Evolutionary conservation across 2,329 filamentous ascomycete species (phyloP).

Genomic region (Aspergillus sp.): DNA sequence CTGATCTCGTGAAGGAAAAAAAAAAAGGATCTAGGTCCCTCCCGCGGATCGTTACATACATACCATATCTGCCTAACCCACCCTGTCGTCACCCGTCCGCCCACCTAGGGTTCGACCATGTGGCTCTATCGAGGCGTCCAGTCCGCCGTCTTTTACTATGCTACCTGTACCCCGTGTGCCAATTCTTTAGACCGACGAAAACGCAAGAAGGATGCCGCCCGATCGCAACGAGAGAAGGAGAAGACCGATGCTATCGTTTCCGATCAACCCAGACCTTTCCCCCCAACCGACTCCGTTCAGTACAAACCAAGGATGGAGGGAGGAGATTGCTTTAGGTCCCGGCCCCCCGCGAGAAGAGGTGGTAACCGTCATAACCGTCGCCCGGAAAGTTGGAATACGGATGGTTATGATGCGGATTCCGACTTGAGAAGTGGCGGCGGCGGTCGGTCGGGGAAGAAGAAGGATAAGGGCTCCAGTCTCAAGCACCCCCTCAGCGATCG

Average conservation of each 20-base stretch:
- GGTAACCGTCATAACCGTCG: slow-evolving; percentile 48
- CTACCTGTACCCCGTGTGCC: slow-evolving; percentile 56
- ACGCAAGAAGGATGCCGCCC: slow-evolving; percentile 65
- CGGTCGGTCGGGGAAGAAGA: slow-evolving; percentile 28
- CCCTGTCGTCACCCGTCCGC: slow-evolving; percentile 1
- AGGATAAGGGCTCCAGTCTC: slow-evolving; percentile 41
- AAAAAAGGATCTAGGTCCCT: too few species aligned
- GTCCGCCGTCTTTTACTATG: slow-evolving; percentile 48
- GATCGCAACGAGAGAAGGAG: slow-evolving; percentile 61
- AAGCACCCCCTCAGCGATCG: slow-evolving; percentile 46
- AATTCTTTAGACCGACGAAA: slow-evolving; percentile 66
- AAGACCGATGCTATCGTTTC: slow-evolving; percentile 52
- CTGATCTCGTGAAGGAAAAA: slow-evolving; percentile 13
- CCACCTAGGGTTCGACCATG: slow-evolving; percentile 24
- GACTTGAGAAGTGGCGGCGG: slow-evolving; percentile 21
- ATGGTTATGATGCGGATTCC: slow-evolving; percentile 42
- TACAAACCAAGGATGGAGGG: slow-evolving; percentile 83
- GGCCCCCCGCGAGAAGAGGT: slow-evolving; percentile 61
- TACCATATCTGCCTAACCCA: background rate
- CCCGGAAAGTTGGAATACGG: slow-evolving; percentile 55
- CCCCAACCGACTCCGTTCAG: slow-evolving; percentile 73
- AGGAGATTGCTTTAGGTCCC: slow-evolving; percentile 81
- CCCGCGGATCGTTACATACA: too few species aligned
- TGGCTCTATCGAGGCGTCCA: slow-evolving; percentile 47
- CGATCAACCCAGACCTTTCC: slow-evolving; percentile 69